phyloP scores from a whole-genome alignment of 176 grass and related monocot genomes.

The Avena atlantica region DNA sequence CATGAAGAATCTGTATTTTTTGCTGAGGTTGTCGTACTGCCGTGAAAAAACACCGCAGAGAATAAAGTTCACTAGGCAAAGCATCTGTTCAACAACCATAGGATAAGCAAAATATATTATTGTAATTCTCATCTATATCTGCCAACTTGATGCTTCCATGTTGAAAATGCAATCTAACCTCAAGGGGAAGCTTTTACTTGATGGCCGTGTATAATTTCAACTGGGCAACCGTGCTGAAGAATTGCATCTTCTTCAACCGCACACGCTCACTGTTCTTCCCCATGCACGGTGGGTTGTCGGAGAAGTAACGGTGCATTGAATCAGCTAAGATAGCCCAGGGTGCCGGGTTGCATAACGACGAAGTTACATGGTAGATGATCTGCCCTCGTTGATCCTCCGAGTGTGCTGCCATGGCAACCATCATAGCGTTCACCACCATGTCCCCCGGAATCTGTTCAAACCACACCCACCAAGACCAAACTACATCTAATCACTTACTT shows the following conservation, averaged over 20 bases:
- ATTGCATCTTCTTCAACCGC: not conserved
- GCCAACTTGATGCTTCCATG: no score
- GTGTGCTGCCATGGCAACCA: not conserved
- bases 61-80: no score
- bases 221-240: not conserved
- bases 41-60: no score
- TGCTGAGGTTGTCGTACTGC: no score
- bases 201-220: not conserved
- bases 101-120: no score
- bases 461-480: not conserved
- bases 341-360: not conserved
- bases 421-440: constrained; percentile 1
- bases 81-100: no score
- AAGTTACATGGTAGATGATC: not conserved
- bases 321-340: not conserved
- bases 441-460: not conserved
- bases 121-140: no score
- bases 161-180: no score
- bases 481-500: not conserved
- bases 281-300: not conserved
- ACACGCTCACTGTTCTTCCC: not conserved
- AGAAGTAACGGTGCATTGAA: not conserved
- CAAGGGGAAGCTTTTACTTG: no score
- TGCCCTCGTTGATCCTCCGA: not conserved
- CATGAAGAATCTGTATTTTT: no score